phyloP scores from a whole-genome alignment of 495 filamentous ascomycete species.

The Rhypophila decipiens region DNA sequence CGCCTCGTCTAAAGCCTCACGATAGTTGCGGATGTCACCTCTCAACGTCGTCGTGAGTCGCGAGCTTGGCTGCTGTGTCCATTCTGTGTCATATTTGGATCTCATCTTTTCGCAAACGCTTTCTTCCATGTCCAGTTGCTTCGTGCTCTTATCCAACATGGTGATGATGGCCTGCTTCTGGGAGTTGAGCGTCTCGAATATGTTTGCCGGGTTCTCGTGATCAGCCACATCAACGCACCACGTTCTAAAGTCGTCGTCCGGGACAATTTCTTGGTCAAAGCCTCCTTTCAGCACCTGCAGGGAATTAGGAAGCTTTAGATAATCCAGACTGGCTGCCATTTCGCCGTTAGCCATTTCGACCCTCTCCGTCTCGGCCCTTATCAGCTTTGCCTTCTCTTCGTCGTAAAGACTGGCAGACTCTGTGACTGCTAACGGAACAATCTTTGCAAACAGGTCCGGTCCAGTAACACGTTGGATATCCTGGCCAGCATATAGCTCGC shows the following conservation, averaged over 20 bases:
- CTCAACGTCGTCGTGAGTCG: conserved; percentile 81
- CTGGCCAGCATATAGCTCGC: conserved; percentile 92
- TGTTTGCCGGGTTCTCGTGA: conserved; percentile 62
- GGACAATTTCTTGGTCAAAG: conserved; percentile 79
- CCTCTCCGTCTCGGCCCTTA: conserved; percentile 87
- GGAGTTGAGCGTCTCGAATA: conserved; percentile 70
- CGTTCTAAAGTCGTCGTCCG: conserved; percentile 82
- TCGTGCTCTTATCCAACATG: conserved; percentile 70
- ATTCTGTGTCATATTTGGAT: conserved; percentile 90
- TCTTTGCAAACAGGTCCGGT: conserved; percentile 93
- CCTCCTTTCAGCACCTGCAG: conserved; percentile 89
- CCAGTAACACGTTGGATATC: conserved; percentile 96
- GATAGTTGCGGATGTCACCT: conserved; percentile 78
- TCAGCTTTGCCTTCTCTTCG: conserved; percentile 95
- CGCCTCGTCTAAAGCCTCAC: conserved; percentile 83
- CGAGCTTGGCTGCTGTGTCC: conserved; percentile 94
- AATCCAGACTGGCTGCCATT: conserved; percentile 92
- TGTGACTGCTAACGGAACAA: conserved; percentile 93
- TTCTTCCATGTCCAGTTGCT: conserved; percentile 91
- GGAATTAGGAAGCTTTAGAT: conserved; percentile 81
- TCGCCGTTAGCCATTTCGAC: conserved; percentile 88
- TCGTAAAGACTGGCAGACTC: conserved; percentile 96
- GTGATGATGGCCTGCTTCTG: conserved; percentile 68
- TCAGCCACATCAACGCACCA: conserved; percentile 92
- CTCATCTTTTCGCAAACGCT: conserved; percentile 99